Evolutionary conservation across 1,284 basidiomycete species (phyloP).

Genomic region (Phellopilus nigrolimitatus): DNA sequence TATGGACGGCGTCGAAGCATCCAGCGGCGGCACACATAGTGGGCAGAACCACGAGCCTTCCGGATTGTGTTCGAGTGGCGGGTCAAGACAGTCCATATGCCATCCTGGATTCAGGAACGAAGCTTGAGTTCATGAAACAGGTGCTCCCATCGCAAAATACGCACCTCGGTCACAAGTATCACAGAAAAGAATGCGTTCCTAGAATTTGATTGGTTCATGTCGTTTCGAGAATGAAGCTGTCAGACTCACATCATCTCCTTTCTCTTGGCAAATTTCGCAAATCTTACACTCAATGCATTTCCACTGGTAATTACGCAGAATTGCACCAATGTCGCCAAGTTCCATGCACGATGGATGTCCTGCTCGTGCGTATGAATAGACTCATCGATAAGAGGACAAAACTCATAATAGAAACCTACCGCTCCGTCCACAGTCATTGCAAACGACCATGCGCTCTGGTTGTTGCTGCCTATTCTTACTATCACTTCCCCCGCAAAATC

Average conservation of each 20-base stretch:
- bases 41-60: conserved; percentile 77
- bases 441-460: conserved; percentile 64
- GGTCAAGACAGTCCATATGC: conserved; percentile 86
- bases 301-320: conserved; percentile 76
- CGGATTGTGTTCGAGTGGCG: conserved; percentile 67
- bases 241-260: conserved; percentile 82
- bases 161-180: conserved; percentile 90
- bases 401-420: conserved; percentile 33
- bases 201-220: conserved; percentile 22
- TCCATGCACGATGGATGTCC: conserved; percentile 80
- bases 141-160: conserved; percentile 21
- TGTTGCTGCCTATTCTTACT: conserved; percentile 48
- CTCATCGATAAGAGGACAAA: neutral
- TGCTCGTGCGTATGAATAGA: conserved; percentile 27
- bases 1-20: conserved; percentile 19
- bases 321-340: conserved; percentile 45
- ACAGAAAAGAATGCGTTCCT: conserved; percentile 88
- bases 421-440: conserved; percentile 62
- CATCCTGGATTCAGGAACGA: conserved; percentile 50
- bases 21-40: conserved; percentile 35
- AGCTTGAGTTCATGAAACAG: conserved; percentile 18
- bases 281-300: conserved; percentile 90
- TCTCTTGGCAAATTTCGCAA: conserved; percentile 84
- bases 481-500: conserved; percentile 62
- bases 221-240: conserved; percentile 15